Percentiles rank a stretch among this genome's conserved stretches.
phyloP scores from a whole-genome alignment of 805 yeast species.

The Blastobotrys parvus region DNA sequence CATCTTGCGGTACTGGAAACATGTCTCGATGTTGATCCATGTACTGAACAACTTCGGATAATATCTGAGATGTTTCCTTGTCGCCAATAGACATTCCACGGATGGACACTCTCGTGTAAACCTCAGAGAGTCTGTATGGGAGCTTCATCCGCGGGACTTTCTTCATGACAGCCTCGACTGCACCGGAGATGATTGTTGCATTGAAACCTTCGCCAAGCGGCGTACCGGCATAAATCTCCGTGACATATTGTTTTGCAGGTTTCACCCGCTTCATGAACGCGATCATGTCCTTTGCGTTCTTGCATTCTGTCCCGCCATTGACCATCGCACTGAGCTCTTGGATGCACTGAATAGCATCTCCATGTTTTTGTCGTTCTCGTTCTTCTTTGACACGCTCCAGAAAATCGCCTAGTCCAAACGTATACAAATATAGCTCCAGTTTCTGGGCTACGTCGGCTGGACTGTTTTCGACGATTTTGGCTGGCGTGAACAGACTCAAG shows the following conservation, averaged over 20 bases:
- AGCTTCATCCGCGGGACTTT: neutral
- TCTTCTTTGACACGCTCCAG: neutral
- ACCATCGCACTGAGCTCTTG: neutral
- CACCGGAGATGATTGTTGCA: neutral
- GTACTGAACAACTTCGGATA: neutral
- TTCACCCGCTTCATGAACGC: neutral
- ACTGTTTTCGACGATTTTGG: neutral
- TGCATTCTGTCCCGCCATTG: neutral
- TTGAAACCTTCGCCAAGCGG: neutral
- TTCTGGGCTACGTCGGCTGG: neutral
- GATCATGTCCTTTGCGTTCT: neutral
- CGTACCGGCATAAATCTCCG: neutral
- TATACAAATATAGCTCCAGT: neutral
- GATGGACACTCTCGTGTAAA: neutral
- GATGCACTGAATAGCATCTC: neutral
- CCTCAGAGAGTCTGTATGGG: neutral
- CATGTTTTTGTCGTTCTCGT: neutral
- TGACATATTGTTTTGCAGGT: neutral
- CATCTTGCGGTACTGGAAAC: too few relatives aligned
- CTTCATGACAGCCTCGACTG: neutral
- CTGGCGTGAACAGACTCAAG: neutral
- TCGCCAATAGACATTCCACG: neutral
- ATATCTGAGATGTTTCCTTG: neutral
- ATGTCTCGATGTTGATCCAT: too few relatives aligned
- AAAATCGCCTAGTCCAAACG: neutral